Percentiles rank a stretch among this genome's conserved stretches.
These are phyloP conservation scores for Moesziomyces sp. DNA, from an alignment of 1,284 basidiomycete species.

Conservation along the genomic window DNA sequence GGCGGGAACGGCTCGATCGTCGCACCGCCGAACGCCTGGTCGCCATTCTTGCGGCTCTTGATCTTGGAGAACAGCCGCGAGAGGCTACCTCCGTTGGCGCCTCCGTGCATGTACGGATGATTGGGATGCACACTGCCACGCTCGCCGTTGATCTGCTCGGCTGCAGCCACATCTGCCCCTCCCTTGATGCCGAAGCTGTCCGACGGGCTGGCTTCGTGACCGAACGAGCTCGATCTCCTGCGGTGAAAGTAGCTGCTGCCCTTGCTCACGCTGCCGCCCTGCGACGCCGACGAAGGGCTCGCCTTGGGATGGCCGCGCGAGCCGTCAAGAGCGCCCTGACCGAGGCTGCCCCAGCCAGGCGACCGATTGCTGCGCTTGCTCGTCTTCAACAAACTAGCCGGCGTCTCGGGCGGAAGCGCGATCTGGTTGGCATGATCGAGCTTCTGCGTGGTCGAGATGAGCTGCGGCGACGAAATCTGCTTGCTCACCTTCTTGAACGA, in stretches of 20 bases:
- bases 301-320: constrained; percentile 19
- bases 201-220: constrained; percentile 36
- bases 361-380: constrained; percentile 18
- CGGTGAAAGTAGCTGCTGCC: constrained; percentile 31
- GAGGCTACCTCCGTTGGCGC: constrained; percentile 30
- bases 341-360: constrained; percentile 33
- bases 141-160: constrained; percentile 10
- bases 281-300: constrained; percentile 11
- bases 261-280: constrained; percentile 21
- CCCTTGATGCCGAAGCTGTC: constrained; percentile 16
- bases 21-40: constrained; percentile 27
- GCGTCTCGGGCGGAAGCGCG: constrained; percentile 12
- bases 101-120: constrained; percentile 42
- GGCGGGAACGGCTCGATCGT: constrained; percentile 49
- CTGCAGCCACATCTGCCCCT: background rate
- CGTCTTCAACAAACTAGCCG: background rate
- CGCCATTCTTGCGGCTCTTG: constrained; percentile 27
- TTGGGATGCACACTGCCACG: constrained; percentile 18
- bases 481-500: constrained; percentile 53
- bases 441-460: constrained; percentile 57
- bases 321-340: constrained; percentile 9
- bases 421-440: constrained; percentile 49
- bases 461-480: constrained; percentile 56
- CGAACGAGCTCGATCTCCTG: constrained; percentile 55
- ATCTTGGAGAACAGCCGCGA: constrained; percentile 52